Percentiles rank a stretch among this genome's conserved stretches.
Evolutionary conservation across 306 rosid species (phyloP).

Genomic region (Glycyrrhiza uralensis): DNA sequence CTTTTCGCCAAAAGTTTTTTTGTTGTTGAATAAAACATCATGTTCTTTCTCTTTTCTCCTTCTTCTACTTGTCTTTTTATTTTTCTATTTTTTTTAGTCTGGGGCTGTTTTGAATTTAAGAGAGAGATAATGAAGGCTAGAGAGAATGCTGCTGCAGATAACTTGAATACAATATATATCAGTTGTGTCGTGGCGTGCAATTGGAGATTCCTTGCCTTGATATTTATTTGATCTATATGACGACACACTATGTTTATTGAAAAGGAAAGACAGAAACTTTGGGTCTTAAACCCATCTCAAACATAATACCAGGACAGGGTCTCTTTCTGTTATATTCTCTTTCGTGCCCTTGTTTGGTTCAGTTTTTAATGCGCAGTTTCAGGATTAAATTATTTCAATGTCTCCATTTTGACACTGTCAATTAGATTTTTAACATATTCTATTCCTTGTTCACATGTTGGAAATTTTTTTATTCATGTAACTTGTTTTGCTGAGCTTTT

Average conservation of each 20-base stretch:
- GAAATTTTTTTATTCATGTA: slow-evolving; percentile 17
- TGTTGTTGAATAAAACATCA: neutral
- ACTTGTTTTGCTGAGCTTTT: neutral
- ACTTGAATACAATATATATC: neutral
- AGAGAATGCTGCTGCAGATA: slow-evolving; percentile 19
- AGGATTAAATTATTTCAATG: slow-evolving; percentile 24
- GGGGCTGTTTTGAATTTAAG: slow-evolving; percentile 2
- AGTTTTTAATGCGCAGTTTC: slow-evolving; percentile 19
- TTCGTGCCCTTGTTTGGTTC: slow-evolving; percentile 27
- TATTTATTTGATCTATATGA: slow-evolving; percentile 9
- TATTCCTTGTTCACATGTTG: slow-evolving; percentile 49
- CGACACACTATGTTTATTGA: slow-evolving; percentile 29
- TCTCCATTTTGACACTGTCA: slow-evolving; percentile 33
- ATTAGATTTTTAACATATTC: slow-evolving; percentile 40
- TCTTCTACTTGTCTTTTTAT: neutral
- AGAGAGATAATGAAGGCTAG: neutral
- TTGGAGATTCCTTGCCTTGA: slow-evolving; percentile 25
- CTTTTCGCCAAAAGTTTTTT: neutral
- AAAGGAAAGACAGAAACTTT: slow-evolving; percentile 22
- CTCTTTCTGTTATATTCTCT: slow-evolving; percentile 15
- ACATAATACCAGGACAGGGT: slow-evolving; percentile 15
- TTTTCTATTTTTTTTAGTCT: neutral
- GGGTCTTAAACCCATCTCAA: neutral
- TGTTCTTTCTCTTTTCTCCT: neutral
- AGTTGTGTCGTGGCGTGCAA: neutral